Conservation (phyloP, 2,329 filamentous ascomycete species). For the Penicillium sp. region DNA sequence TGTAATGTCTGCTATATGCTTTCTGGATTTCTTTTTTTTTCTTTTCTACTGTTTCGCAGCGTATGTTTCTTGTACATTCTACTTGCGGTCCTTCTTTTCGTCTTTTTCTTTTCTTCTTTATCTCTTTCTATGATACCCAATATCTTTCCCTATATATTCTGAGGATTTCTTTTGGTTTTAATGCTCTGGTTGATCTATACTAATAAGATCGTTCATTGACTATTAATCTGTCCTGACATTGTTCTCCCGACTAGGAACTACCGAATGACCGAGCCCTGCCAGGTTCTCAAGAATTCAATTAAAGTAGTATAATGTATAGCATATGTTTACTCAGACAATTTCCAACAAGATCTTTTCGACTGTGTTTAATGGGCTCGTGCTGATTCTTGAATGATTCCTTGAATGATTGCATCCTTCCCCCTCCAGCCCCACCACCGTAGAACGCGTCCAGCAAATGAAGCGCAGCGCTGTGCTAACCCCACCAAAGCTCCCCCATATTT, state of each 20-base stretch:
- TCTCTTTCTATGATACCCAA: conserved; percentile 25
- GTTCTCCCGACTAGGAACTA: not conserved
- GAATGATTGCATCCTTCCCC: not conserved
- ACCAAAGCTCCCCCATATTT: not conserved
- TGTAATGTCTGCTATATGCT: not conserved
- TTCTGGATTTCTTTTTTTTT: not conserved
- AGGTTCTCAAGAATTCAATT: too few species aligned
- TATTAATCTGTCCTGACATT: not conserved
- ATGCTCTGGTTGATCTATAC: conserved; percentile 6
- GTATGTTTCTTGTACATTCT: conserved; percentile 9
- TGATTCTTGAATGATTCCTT: too few species aligned
- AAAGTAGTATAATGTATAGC: too few species aligned
- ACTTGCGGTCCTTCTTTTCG: conserved; percentile 5
- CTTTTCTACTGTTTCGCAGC: not conserved
- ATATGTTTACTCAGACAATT: too few species aligned
- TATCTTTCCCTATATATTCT: conserved; percentile 6
- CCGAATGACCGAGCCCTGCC: too few species aligned
- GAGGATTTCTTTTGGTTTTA: conserved; percentile 2
- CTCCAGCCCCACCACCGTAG: conserved; percentile 6
- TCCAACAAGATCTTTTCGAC: too few species aligned
- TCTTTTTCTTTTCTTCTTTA: conserved; percentile 2
- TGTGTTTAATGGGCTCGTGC: not conserved
- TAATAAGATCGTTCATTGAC: not conserved
- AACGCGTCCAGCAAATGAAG: conserved; percentile 10
- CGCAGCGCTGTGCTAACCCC: not conserved